A percentile compares a stretch with the other conserved stretches of the same genome.
These are phyloP conservation scores for Aspergillus terreus DNA, from an alignment of 2,329 filamentous ascomycete species.

Conservation along the genomic window DNA sequence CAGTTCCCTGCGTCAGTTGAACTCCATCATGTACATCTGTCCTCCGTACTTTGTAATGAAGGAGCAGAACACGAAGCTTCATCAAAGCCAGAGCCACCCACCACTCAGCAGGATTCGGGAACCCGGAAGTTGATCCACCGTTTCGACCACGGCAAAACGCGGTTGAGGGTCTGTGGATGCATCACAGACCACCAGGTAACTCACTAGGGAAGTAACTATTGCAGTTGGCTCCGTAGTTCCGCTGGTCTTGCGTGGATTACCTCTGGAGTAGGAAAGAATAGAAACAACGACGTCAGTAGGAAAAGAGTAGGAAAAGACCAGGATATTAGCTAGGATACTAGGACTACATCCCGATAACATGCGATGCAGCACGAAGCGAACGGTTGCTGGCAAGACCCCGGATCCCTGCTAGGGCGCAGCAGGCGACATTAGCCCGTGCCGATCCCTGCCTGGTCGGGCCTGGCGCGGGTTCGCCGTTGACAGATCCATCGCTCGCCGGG, in stretches of 20 bases:
- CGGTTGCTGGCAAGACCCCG: conserved; percentile 16
- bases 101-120: conserved; percentile 8
- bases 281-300: too few species aligned
- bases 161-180: conserved; percentile 14
- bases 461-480: conserved; percentile 22
- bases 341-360: background rate
- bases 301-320: too few species aligned
- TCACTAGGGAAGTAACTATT: too few species aligned
- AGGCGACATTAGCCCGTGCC: conserved; percentile 15
- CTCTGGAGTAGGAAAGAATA: too few species aligned
- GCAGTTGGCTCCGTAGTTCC: too few species aligned
- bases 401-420: conserved; percentile 17
- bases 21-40: too few species aligned
- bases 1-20: too few species aligned
- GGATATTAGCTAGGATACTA: too few species aligned
- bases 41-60: background rate
- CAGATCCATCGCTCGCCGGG: conserved; percentile 19
- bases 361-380: conserved; percentile 18
- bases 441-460: conserved; percentile 18
- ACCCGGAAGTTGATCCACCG: conserved; percentile 17
- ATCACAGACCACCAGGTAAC: conserved; percentile 2
- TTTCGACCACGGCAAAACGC: conserved; percentile 10
- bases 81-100: background rate
- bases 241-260: too few species aligned
- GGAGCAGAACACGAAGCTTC: conserved; percentile 1